Percentiles rank a stretch among this genome's conserved stretches.
phyloP scores from a whole-genome alignment of 2,329 filamentous ascomycete species.

The Aspergillus neoniger region DNA sequence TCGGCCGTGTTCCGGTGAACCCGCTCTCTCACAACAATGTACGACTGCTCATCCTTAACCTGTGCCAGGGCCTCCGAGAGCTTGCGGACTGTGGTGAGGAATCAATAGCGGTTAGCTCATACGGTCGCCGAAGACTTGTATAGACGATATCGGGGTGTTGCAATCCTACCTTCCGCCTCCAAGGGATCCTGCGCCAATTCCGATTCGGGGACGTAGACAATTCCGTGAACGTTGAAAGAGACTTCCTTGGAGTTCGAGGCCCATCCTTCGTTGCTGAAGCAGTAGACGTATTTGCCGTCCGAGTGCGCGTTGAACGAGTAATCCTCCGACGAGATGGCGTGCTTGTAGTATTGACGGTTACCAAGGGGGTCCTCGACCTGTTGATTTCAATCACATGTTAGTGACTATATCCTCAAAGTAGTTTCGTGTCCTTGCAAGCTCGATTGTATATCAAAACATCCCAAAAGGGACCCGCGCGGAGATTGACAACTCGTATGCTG shows the following conservation, averaged over 20 bases:
- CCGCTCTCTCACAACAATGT: constrained; percentile 92
- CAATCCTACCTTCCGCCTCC: constrained; percentile 75
- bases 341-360: constrained; percentile 77
- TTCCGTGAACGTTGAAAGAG: constrained; percentile 97
- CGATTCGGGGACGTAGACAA: constrained; percentile 91
- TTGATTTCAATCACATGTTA: neutral
- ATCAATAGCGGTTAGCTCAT: constrained; percentile 5
- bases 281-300: constrained; percentile 93
- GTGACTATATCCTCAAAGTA: neutral
- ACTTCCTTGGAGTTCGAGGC: constrained; percentile 95
- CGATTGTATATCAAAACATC: too few relatives aligned
- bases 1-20: constrained; percentile 98
- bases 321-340: constrained; percentile 83
- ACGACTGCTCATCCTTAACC: constrained; percentile 97
- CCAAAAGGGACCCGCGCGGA: neutral
- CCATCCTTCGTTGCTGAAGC: constrained; percentile 99
- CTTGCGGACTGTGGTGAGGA: constrained; percentile 63
- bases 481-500: neutral
- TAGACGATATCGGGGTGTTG: neutral
- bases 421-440: neutral
- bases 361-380: constrained; percentile 77
- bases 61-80: constrained; percentile 83
- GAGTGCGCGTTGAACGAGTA: constrained; percentile 82
- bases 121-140: neutral
- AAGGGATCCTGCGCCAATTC: constrained; percentile 84